Base-by-base conservation (phyloP, 768 basidiomycete species). In the Suillus placidus region DNA sequence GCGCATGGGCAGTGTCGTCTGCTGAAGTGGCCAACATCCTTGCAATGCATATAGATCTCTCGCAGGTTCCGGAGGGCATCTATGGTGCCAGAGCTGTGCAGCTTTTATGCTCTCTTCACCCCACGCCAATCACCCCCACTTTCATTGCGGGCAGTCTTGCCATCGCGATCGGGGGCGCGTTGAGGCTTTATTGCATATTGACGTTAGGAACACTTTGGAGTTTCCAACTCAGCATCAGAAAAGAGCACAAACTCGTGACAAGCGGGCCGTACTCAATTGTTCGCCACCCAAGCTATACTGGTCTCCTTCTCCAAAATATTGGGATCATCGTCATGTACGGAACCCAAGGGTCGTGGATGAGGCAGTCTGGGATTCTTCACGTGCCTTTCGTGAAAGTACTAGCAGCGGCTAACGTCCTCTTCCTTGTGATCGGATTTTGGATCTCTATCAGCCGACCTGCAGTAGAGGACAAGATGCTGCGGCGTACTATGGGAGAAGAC, bases 221-320 rank as follows among this genome's bases (percentile, higher is more conserved):
- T 7, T 76, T 75, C 60, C 67, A 72, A 47, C 64, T 76, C 16
- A 70, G 67, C 43, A 63, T 76, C 38, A 69, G 70, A 9, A 60
- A 61, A 35, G 60, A 64, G 14, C 76, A 75, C 69, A 68, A 61
- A 35, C 70, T 77, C 8, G 67, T 76, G 47, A 77, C 72, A 1
- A 60, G 64, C 10, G 74, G 75, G 5, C 77, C 77, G 1, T 78
- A 77, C 60, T 49, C 67, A 2, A 7, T 67, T 20, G 72, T 76
- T 5, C 74, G 76, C 18, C 76, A 77, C 63, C 76, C 77, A 47
- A 66, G 43, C 35, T 79, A 78, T 63, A 70, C 70, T 14, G 75
- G 71, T 1, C 14, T 64, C 3, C 20, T 69, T 2, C 49, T 74
- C 18, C 51, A 34, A 32, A 13, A 54, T 26, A 18, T 60, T 13